These are phyloP conservation scores for Coniella lustricola DNA, from an alignment of 2,329 filamentous ascomycete species.

Conservation along the genomic window DNA sequence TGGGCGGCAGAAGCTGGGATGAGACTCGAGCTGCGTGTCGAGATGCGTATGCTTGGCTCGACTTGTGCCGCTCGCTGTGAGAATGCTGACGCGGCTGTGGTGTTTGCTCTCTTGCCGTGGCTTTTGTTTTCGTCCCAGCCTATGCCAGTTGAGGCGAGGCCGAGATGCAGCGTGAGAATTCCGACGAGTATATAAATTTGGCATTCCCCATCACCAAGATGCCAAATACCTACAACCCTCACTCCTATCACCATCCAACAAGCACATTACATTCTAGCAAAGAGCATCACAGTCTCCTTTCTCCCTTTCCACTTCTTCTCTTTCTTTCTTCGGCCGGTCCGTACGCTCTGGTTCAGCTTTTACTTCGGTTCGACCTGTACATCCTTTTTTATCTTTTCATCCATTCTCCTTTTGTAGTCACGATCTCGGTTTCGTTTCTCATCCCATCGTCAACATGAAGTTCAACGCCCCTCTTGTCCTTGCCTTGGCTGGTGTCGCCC, in stretches of 20 bases:
- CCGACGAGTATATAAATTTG: background rate
- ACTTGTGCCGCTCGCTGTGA: background rate
- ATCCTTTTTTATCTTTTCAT: too few species aligned
- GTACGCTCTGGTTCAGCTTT: constrained; percentile 16
- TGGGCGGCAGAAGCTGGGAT: constrained; percentile 11
- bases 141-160: too few species aligned
- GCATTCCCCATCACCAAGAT: background rate
- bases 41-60: constrained; percentile 8
- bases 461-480: constrained; percentile 18
- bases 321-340: constrained; percentile 15
- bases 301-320: constrained; percentile 1
- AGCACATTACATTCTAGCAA: background rate
- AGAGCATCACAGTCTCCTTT: too few species aligned
- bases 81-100: background rate
- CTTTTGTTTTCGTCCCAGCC: too few species aligned
- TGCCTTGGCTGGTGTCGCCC: constrained; percentile 16
- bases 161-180: background rate
- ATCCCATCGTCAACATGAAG: constrained; percentile 18
- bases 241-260: constrained; percentile 2
- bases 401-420: background rate
- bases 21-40: constrained; percentile 11
- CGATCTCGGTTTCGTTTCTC: background rate
- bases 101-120: background rate
- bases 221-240: too few species aligned
- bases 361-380: background rate